Evolutionary conservation across 2,329 filamentous ascomycete genomes (phyloP).

Genomic region (Calonectria ilicicola): DNA sequence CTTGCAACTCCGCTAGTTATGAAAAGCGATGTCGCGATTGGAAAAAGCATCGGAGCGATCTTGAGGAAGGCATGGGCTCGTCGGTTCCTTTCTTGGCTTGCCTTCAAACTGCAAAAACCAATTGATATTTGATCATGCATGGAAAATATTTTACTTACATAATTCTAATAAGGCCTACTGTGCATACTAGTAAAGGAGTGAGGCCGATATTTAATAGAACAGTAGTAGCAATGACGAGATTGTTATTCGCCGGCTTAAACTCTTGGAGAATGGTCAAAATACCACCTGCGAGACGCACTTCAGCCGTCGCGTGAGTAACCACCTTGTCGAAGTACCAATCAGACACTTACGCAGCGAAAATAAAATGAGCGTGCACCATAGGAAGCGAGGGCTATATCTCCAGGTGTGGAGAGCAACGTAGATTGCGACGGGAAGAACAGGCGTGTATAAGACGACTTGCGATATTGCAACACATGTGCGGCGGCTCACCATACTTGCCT

Average conservation of each 20-base stretch:
- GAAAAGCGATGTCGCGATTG: not conserved
- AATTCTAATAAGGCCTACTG: not conserved
- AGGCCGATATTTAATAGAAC: not conserved
- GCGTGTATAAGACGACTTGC: not conserved
- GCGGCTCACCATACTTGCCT: not conserved
- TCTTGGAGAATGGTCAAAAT: not conserved
- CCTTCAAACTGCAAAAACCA: not conserved
- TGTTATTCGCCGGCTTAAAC: not conserved
- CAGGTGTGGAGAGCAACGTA: not conserved
- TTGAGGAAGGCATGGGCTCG: not conserved
- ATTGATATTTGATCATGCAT: not conserved
- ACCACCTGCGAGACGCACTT: not conserved
- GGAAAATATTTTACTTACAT: not conserved
- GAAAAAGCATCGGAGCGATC: not conserved
- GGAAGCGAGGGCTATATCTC: not conserved
- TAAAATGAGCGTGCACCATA: not conserved
- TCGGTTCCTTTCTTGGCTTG: not conserved
- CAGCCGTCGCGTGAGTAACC: not conserved
- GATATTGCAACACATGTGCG: not conserved
- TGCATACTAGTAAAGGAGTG: not conserved
- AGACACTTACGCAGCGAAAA: not conserved
- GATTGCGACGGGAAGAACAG: not conserved
- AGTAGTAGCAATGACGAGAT: not conserved
- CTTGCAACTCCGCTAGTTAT: not conserved
- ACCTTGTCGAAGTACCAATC: fast-evolving